These are phyloP conservation scores for Pleurotus djamor DNA, from an alignment of 768 basidiomycete species.

Conservation along the genomic window DNA sequence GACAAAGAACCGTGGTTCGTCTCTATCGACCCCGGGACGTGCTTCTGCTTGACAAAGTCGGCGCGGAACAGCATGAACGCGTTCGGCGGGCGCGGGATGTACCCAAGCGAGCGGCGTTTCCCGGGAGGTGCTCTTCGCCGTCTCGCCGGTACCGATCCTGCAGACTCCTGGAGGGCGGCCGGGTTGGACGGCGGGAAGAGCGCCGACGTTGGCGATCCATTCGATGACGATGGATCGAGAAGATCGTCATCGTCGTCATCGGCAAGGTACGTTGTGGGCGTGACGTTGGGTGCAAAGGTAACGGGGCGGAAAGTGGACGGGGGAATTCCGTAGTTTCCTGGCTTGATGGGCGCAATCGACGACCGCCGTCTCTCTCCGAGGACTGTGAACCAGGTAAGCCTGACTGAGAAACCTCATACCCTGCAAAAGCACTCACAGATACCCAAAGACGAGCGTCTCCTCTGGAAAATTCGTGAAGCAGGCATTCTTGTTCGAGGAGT, in stretches of 20 bases:
- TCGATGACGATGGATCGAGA: conserved; percentile 26
- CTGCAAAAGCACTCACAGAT: conserved; percentile 21
- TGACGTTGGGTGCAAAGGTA: conserved; percentile 63
- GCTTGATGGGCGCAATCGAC: conserved; percentile 40
- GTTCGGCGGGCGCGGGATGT: conserved; percentile 82
- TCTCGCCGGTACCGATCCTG: background rate
- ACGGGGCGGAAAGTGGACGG: conserved; percentile 43
- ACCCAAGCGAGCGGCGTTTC: conserved; percentile 59
- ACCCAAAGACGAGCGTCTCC: conserved; percentile 39
- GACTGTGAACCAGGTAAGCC: background rate
- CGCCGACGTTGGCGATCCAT: conserved; percentile 27
- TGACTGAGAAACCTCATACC: background rate
- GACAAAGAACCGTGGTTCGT: conserved; percentile 73
- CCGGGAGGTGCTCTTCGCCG: conserved; percentile 50
- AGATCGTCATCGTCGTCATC: conserved; percentile 21
- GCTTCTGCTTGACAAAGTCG: conserved; percentile 76
- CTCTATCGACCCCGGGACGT: conserved; percentile 77
- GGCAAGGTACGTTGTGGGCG: conserved; percentile 45
- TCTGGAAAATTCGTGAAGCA: conserved; percentile 28
- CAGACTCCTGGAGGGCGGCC: conserved; percentile 29
- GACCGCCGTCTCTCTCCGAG: conserved; percentile 1
- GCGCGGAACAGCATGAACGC: conserved; percentile 88
- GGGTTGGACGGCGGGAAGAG: conserved; percentile 53
- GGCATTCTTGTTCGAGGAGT: conserved; percentile 22
- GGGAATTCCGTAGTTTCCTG: conserved; percentile 49